Evolutionary conservation across 306 rosid species (phyloP).

Genomic region (Dalbergia oliveri): DNA sequence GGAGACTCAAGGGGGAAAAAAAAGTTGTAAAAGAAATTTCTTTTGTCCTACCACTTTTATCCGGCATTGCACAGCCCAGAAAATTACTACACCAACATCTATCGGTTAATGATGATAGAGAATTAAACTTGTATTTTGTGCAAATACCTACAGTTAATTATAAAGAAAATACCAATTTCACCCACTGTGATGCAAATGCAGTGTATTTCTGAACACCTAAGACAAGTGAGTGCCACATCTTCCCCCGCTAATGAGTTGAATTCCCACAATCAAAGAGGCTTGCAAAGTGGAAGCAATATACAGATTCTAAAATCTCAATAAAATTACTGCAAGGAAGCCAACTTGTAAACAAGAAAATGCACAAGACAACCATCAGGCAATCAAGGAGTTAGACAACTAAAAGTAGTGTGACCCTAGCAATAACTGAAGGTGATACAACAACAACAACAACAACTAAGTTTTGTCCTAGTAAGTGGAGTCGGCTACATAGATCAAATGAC

Average conservation of each 20-base stretch:
- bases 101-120: neutral
- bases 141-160: conserved; percentile 6
- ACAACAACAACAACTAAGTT: no score
- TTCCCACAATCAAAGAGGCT: conserved; percentile 15
- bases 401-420: conserved; percentile 4
- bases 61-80: neutral
- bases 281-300: conserved; percentile 7
- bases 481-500: no score
- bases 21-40: neutral
- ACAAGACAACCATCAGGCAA: conserved; percentile 6
- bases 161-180: neutral
- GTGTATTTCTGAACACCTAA: neutral
- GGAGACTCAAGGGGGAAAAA: neutral
- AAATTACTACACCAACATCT: neutral
- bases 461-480: no score
- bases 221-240: neutral
- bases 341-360: conserved; percentile 13
- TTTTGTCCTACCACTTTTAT: neutral
- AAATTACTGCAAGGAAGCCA: conserved; percentile 16
- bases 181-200: neutral
- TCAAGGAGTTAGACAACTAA: conserved; percentile 19
- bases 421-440: neutral
- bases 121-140: conserved; percentile 18
- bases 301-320: neutral
- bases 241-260: neutral